These are phyloP conservation scores for Cadophora sp. DNA, from an alignment of 2,329 filamentous ascomycete genomes.

Conservation along the genomic window DNA sequence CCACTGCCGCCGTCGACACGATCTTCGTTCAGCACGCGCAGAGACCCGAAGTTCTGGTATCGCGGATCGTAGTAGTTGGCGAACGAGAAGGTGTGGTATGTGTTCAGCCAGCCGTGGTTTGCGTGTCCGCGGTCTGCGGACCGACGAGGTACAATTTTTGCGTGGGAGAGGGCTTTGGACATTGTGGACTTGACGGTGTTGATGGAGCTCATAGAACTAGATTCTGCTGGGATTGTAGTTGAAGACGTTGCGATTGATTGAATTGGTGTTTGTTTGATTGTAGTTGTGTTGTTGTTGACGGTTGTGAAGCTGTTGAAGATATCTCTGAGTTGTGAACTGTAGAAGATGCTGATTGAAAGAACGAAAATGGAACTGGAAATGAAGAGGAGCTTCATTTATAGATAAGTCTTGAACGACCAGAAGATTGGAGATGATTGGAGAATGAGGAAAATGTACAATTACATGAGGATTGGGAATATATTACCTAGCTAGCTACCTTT, in stretches of 20 bases:
- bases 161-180: constrained; percentile 68
- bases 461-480: constrained; percentile 34
- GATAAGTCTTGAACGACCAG: constrained; percentile 29
- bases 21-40: constrained; percentile 90
- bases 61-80: constrained; percentile 65
- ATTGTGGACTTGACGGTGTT: constrained; percentile 54
- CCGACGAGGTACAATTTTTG: constrained; percentile 76
- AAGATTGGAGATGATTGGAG: constrained; percentile 38
- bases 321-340: constrained; percentile 37
- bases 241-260: constrained; percentile 17
- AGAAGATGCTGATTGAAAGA: constrained; percentile 43
- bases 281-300: constrained; percentile 11
- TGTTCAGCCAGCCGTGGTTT: constrained; percentile 87
- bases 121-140: constrained; percentile 76
- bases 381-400: constrained; percentile 46
- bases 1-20: constrained; percentile 76
- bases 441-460: constrained; percentile 26
- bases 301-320: constrained; percentile 33
- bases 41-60: constrained; percentile 73
- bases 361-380: constrained; percentile 42
- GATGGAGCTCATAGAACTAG: constrained; percentile 36
- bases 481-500: constrained; percentile 19
- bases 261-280: neutral
- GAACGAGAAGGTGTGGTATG: constrained; percentile 87
- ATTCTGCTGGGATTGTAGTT: constrained; percentile 11